These are phyloP conservation scores for Erysimum cheiri DNA, from an alignment of 441 rosid genomes.

Conservation along the genomic window DNA sequence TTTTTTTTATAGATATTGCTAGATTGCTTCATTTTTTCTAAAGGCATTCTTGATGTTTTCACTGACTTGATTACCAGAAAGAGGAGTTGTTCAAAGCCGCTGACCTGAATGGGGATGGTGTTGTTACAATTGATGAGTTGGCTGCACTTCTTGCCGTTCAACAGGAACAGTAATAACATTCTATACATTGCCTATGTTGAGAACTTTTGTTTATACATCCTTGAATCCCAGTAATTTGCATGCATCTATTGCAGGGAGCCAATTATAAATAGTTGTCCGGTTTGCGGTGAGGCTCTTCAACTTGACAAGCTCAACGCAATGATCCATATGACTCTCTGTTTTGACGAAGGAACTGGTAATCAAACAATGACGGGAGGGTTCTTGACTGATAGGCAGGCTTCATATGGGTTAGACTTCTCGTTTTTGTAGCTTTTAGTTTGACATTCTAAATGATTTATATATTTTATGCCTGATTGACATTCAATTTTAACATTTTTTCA, in stretches of 20 bases:
- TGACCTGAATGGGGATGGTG: conserved; percentile 87
- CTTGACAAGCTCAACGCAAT: conserved; percentile 79
- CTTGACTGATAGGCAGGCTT: conserved; percentile 94
- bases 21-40: conserved; percentile 22
- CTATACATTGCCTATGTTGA: conserved; percentile 7
- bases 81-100: conserved; percentile 93
- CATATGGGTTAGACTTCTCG: conserved; percentile 72
- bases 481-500: conserved; percentile 38
- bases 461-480: conserved; percentile 20
- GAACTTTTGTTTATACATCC: conserved; percentile 14
- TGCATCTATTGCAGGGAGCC: conserved; percentile 63
- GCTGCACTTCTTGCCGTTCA: conserved; percentile 87
- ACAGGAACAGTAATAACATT: conserved; percentile 77
- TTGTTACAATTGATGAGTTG: conserved; percentile 93
- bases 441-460: conserved; percentile 4
- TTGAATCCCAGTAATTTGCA: conserved; percentile 20
- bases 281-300: conserved; percentile 84
- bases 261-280: conserved; percentile 86
- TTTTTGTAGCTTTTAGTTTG: not conserved
- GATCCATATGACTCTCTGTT: conserved; percentile 92
- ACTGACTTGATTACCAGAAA: conserved; percentile 65
- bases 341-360: conserved; percentile 95
- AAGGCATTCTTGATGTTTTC: conserved; percentile 30
- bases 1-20: conserved; percentile 4
- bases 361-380: conserved; percentile 96